phyloP scores from a whole-genome alignment of 2,329 filamentous ascomycete genomes.

The Nemania sp. region DNA sequence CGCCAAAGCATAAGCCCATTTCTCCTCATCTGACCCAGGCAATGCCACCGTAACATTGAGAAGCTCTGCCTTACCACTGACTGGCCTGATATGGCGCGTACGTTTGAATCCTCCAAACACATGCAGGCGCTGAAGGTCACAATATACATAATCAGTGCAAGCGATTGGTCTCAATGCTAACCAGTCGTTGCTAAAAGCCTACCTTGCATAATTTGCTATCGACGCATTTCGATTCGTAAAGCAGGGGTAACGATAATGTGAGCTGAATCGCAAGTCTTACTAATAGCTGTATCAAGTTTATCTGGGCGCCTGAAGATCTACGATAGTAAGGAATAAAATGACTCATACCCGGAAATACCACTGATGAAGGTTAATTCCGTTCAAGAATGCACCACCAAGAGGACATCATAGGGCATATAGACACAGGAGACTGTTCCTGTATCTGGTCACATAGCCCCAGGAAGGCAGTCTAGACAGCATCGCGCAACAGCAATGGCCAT shows the following conservation, averaged over 20 bases:
- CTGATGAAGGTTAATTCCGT: too few relatives aligned
- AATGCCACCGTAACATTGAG: conserved; percentile 4
- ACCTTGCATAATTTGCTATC: not conserved
- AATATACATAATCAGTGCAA: not conserved
- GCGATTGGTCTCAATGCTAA: conserved; percentile 12
- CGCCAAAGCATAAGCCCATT: not conserved
- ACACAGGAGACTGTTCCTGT: too few relatives aligned
- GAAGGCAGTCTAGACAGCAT: too few relatives aligned
- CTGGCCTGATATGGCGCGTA: not conserved
- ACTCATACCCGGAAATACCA: too few relatives aligned
- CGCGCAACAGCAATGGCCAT: too few relatives aligned
- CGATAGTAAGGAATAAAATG: too few relatives aligned
- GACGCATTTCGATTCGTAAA: not conserved
- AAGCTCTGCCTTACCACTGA: not conserved
- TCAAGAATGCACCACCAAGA: too few relatives aligned
- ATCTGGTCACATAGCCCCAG: too few relatives aligned
- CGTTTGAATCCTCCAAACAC: conserved; percentile 5
- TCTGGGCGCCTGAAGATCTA: too few relatives aligned
- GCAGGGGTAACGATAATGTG: not conserved
- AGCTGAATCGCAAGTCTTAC: too few relatives aligned
- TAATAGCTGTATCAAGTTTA: too few relatives aligned
- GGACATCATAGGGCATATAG: too few relatives aligned
- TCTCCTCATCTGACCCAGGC: not conserved
- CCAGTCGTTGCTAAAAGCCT: not conserved
- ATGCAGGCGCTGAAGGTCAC: conserved; percentile 1